A percentile compares a stretch with the other conserved stretches of the same genome.
phyloP scores from a whole-genome alignment of 768 basidiomycete genomes.

The Russula foetens region DNA sequence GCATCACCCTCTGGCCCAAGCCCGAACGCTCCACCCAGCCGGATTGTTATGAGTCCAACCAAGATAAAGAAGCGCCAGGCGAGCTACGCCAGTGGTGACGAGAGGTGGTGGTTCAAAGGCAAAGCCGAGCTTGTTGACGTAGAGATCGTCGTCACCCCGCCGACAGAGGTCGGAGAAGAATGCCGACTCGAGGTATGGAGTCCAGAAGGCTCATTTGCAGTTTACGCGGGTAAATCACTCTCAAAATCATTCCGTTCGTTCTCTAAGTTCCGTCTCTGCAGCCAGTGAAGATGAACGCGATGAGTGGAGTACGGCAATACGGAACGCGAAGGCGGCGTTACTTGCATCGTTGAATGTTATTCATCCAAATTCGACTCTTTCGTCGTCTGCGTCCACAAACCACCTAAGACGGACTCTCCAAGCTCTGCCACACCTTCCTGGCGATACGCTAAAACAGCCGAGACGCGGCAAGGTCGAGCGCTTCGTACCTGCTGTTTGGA shows the following conservation, averaged over 20 bases:
- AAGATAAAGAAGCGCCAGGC: slow-evolving; percentile 26
- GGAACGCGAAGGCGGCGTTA: slow-evolving; percentile 61
- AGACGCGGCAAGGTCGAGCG: slow-evolving; percentile 56
- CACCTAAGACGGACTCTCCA: slow-evolving; percentile 68
- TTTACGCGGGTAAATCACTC: slow-evolving; percentile 51
- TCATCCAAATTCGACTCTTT: slow-evolving; percentile 74
- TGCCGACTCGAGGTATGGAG: slow-evolving; percentile 64
- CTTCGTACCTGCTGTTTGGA: slow-evolving; percentile 90
- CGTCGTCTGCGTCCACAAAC: slow-evolving; percentile 65
- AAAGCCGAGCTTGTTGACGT: slow-evolving; percentile 61
- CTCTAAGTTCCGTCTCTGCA: slow-evolving; percentile 22
- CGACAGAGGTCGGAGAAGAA: slow-evolving; percentile 42
- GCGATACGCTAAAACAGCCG: slow-evolving; percentile 32
- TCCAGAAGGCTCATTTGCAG: slow-evolving; percentile 67
- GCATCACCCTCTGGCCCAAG: neutral
- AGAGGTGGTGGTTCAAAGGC: slow-evolving; percentile 69
- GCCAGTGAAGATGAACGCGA: slow-evolving; percentile 49
- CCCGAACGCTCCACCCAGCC: slow-evolving; percentile 12
- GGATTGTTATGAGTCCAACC: slow-evolving; percentile 22
- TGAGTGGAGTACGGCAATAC: slow-evolving; percentile 59
- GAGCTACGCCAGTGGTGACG: slow-evolving; percentile 38
- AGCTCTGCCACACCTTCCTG: slow-evolving; percentile 60
- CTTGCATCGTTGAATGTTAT: slow-evolving; percentile 63
- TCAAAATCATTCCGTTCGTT: neutral
- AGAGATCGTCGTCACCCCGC: slow-evolving; percentile 55